These are phyloP conservation scores for Lactarius tabidus DNA, from an alignment of 768 basidiomycete genomes.

Conservation along the genomic window DNA sequence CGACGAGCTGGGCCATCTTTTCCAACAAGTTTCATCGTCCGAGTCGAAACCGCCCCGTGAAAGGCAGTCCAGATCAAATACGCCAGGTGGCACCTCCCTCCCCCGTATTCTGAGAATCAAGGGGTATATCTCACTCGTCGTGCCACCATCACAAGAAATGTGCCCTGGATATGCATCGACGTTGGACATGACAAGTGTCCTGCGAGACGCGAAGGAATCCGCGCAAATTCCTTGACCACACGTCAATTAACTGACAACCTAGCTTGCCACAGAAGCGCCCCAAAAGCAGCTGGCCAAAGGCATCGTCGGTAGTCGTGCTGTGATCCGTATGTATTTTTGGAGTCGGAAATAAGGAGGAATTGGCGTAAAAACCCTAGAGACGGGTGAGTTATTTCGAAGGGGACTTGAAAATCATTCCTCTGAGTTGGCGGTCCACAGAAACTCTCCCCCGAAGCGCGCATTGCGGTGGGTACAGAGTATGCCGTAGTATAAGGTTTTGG, in stretches of 20 bases:
- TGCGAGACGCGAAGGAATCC: constrained; percentile 56
- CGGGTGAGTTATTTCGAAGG: constrained; percentile 21
- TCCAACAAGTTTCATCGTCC: constrained; percentile 40
- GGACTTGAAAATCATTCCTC: constrained; percentile 30
- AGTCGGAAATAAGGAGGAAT: constrained; percentile 57
- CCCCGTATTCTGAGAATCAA: constrained; percentile 42
- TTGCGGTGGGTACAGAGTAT: not conserved
- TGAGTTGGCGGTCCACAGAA: constrained; percentile 11
- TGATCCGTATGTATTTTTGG: constrained; percentile 31
- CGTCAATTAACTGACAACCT: constrained; percentile 80
- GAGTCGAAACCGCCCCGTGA: constrained; percentile 39
- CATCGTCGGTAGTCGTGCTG: not conserved
- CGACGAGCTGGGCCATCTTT: constrained; percentile 36
- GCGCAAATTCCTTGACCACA: constrained; percentile 80
- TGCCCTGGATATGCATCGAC: constrained; percentile 86
- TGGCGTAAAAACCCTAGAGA: constrained; percentile 77
- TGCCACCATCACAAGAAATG: constrained; percentile 90
- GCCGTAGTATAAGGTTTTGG: not conserved
- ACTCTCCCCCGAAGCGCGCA: not conserved
- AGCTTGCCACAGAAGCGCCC: constrained; percentile 91
- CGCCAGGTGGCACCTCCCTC: constrained; percentile 38
- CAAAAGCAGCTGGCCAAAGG: constrained; percentile 47
- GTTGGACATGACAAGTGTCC: constrained; percentile 66
- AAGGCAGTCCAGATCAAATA: constrained; percentile 44
- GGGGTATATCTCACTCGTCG: constrained; percentile 85